A percentile compares a stretch with the other conserved stretches of the same genome.
Conservation (phyloP, 108 stramenopile genomes). For the Schizochytrium sp. region DNA sequence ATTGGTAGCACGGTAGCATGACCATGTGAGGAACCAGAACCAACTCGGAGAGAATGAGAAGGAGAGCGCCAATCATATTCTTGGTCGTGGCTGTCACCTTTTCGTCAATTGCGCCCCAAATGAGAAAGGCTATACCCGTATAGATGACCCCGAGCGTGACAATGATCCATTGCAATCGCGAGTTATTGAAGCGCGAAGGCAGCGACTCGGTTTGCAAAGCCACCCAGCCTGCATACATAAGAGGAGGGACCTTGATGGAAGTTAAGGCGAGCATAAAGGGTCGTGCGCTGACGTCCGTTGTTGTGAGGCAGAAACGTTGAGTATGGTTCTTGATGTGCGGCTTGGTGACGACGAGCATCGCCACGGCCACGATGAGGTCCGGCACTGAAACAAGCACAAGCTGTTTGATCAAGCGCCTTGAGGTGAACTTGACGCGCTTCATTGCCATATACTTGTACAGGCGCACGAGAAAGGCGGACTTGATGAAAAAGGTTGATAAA, state of each 20-base stretch:
- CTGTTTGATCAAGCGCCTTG: not conserved
- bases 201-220: not conserved
- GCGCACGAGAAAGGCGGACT: not conserved
- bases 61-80: not conserved
- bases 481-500: not conserved
- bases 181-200: not conserved
- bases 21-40: not conserved
- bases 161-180: not conserved
- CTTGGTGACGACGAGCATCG: not conserved
- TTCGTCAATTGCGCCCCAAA: not conserved
- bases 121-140: not conserved
- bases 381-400: not conserved
- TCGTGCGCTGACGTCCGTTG: not conserved
- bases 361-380: not conserved
- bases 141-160: not conserved
- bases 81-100: not conserved
- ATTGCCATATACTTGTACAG: not conserved
- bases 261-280: not conserved
- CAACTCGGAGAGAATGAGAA: not conserved
- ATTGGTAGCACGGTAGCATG: not conserved
- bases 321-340: not conserved
- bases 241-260: not conserved
- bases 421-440: not conserved
- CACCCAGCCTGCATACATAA: not conserved
- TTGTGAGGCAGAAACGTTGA: not conserved